Conservation (phyloP, 345 rosid species). For the Ricinus communis region DNA sequence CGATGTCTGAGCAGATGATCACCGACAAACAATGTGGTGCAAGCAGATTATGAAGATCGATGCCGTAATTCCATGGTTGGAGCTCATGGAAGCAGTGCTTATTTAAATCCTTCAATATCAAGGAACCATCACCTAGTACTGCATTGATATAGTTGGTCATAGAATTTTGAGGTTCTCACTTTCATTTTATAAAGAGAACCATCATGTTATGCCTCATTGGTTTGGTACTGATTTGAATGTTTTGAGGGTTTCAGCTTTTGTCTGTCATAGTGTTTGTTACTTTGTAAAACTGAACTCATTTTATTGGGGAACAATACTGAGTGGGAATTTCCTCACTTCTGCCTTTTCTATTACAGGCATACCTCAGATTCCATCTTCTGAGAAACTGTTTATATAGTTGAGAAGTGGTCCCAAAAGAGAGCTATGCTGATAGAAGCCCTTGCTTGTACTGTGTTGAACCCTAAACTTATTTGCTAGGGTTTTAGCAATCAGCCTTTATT, state of each 20-base stretch:
- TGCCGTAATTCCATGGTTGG: constrained; percentile 56
- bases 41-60: constrained; percentile 47
- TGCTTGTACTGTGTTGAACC: constrained; percentile 28
- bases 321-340: constrained; percentile 29
- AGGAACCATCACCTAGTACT: constrained; percentile 28
- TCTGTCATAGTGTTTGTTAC: constrained; percentile 22
- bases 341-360: constrained; percentile 13
- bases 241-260: constrained; percentile 41
- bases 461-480: constrained; percentile 22
- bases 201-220: not conserved
- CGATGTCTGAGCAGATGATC: constrained; percentile 33
- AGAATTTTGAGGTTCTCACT: not conserved
- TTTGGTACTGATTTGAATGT: constrained; percentile 28
- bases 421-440: constrained; percentile 24
- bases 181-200: not conserved
- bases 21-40: constrained; percentile 24
- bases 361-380: constrained; percentile 23
- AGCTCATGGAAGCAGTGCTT: constrained; percentile 46
- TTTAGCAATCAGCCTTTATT: constrained; percentile 29
- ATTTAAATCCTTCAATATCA: constrained; percentile 26
- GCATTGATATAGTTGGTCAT: constrained; percentile 38
- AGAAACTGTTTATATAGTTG: constrained; percentile 49
- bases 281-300: constrained; percentile 20
- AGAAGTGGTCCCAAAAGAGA: constrained; percentile 65
- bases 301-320: constrained; percentile 33